These are phyloP conservation scores for Paulownia fortunei DNA, from an alignment of 257 asterid species.

Conservation along the genomic window DNA sequence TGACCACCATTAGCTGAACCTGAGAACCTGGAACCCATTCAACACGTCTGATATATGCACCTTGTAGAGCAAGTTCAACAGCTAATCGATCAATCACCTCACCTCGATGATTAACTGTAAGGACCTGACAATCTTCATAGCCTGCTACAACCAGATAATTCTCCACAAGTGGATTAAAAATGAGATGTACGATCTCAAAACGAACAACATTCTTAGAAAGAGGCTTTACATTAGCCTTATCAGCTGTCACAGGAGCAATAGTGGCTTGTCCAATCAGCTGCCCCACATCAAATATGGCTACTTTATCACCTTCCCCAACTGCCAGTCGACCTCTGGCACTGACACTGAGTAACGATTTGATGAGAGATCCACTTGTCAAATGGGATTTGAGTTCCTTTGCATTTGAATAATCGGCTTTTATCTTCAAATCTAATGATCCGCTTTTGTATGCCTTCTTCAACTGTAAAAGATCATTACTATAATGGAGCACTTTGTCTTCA, in stretches of 20 bases:
- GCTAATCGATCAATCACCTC: conserved; percentile 97
- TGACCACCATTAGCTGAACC: conserved; percentile 96
- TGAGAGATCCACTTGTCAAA: conserved; percentile 91
- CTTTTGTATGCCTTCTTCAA: conserved; percentile 98
- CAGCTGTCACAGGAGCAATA: conserved; percentile 95
- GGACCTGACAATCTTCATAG: conserved; percentile 99
- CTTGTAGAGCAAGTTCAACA: conserved; percentile 96
- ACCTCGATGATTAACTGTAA: conserved; percentile 93
- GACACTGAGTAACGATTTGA: conserved; percentile 90
- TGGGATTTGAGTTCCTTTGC: conserved; percentile 95
- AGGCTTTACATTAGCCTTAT: conserved; percentile 98
- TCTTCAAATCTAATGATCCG: conserved; percentile 96
- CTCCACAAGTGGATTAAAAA: conserved; percentile 83
- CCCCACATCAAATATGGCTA: conserved; percentile 95
- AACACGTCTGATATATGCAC: conserved; percentile 89
- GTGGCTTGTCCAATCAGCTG: conserved; percentile 98
- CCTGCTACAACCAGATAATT: conserved; percentile 97
- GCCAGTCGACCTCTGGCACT: conserved; percentile 94
- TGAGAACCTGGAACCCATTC: conserved; percentile 99
- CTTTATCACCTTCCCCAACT: conserved; percentile 99
- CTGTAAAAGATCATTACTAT: conserved; percentile 74
- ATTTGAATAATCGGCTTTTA: conserved; percentile 93
- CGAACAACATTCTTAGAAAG: conserved; percentile 94
- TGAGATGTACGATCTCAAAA: conserved; percentile 92
- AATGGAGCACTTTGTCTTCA: conserved; percentile 74